Evolutionary conservation across 2,329 filamentous ascomycete species (phyloP), one percentile per base, ranked within the genome.

Genomic region (Ascochyta rabiei): DNA sequence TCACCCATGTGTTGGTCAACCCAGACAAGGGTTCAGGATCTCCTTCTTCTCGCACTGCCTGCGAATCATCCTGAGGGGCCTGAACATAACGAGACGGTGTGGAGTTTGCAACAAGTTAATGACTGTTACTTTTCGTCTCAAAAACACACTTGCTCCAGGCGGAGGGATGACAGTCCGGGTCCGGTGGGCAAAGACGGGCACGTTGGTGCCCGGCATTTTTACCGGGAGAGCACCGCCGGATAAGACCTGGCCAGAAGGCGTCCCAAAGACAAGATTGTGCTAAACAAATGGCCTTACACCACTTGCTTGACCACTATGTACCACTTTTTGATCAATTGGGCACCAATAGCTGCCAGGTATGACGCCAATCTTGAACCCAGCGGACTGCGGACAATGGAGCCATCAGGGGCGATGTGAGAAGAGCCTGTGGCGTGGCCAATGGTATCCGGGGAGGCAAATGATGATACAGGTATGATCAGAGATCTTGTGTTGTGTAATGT

Each of bases 1-100:
- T 53, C 48, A 1, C 52, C 45, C 58, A 64, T 63, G 40, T 51
- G 16, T 4, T 9, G 33, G 8, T 63, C 55, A 5, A 66, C 19
- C 31, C 61, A 61, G 9, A 28, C 15, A 16, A 42, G 37, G n/a
- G 34, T 13, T 33, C 12, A 51, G 45, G 9, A 28, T 40, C 18
- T 35, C 4, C 10, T 26, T 53, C 7, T 44, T 48, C 5, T 9
- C 16, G 16, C 50, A 52, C 16, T 53, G 41, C 21, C 19, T 8
- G 13, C 39, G 38, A 5, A 63, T 46, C 26, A 63, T 46, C 12
- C 37, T 47, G 15, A 64, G 45, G 2, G 61, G 60, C 3, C 55
- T 58, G 15, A 64, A 47, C 1, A 63, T 42, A 18, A 64, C 16
- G 10, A 45, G 19, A 10, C 58, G 59, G 2, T 40, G 28, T 6